Evolutionary conservation across 768 basidiomycete species (phyloP).

Genomic region (Auriscalpium orientale): DNA sequence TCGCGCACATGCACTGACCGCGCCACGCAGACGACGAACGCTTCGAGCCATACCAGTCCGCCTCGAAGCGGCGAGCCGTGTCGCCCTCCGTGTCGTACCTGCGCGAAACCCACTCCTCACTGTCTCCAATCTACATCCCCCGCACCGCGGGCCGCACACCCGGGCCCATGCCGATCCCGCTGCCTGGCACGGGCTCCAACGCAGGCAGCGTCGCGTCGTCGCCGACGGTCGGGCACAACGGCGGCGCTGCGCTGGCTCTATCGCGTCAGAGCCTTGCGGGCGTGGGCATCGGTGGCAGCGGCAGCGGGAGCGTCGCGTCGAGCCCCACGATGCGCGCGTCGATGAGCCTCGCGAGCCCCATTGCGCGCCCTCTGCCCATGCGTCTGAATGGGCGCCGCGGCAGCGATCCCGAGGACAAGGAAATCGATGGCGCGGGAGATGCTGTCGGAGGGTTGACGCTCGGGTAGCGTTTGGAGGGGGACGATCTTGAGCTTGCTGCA

Average conservation of each 20-base stretch:
- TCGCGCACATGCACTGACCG: neutral
- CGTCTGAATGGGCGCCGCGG: slow-evolving; percentile 38
- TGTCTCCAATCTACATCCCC: slow-evolving; percentile 44
- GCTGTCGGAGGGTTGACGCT: slow-evolving; percentile 60
- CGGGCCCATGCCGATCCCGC: slow-evolving; percentile 55
- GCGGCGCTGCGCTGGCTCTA: slow-evolving; percentile 38
- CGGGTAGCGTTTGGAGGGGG: slow-evolving; percentile 6
- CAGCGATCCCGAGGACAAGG: slow-evolving; percentile 54
- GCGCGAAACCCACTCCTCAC: slow-evolving; percentile 48
- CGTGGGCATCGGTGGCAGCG: slow-evolving; percentile 15
- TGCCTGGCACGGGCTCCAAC: slow-evolving; percentile 29
- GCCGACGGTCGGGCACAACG: slow-evolving; percentile 50
- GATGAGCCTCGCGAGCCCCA: slow-evolving; percentile 68
- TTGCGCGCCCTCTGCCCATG: slow-evolving; percentile 65
- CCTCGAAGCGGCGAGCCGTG: slow-evolving; percentile 75
- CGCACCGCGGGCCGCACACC: slow-evolving; percentile 39
- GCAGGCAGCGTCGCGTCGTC: slow-evolving; percentile 65
- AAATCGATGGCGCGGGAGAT: slow-evolving; percentile 74
- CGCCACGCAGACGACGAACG: slow-evolving; percentile 66
- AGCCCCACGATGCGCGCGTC: slow-evolving; percentile 71
- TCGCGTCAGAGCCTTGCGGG: slow-evolving; percentile 20
- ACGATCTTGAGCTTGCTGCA: neutral
- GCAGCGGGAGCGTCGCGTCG: slow-evolving; percentile 48
- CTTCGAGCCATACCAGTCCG: slow-evolving; percentile 75
- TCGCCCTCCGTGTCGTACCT: slow-evolving; percentile 70